Evolutionary conservation across 2,329 filamentous ascomycete genomes (phyloP).

Genomic region (Fusarium illudens): DNA sequence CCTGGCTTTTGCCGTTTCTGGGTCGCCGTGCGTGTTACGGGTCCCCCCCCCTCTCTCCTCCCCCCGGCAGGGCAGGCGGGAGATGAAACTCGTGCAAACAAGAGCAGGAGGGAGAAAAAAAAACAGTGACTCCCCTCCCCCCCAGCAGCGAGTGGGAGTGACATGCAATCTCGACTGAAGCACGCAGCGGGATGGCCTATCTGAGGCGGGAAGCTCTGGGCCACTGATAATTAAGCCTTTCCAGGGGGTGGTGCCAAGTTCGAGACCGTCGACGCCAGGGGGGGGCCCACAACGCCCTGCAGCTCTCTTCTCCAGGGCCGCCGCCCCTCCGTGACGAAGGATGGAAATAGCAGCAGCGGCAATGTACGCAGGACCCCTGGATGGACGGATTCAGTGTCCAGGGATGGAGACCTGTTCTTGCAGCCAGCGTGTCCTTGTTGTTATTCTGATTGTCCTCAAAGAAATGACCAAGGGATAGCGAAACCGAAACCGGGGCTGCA

Average conservation of each 20-base stretch:
- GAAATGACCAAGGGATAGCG: conserved; percentile 3
- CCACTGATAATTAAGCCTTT: conserved; percentile 37
- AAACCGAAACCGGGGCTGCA: conserved; percentile 10
- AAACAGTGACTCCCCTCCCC: background rate
- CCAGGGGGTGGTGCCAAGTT: conserved; percentile 23
- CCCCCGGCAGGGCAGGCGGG: background rate
- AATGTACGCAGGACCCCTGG: conserved; percentile 18
- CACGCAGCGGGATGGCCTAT: conserved; percentile 22
- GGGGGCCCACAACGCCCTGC: conserved; percentile 11
- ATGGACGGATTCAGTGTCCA: background rate
- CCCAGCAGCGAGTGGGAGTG: background rate
- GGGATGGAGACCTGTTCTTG: background rate
- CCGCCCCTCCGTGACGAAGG: background rate
- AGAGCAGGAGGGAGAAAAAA: background rate
- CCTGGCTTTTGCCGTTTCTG: conserved; percentile 11
- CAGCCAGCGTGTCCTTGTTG: background rate
- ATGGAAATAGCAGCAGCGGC: background rate
- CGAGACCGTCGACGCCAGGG: background rate
- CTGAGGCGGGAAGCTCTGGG: conserved; percentile 18
- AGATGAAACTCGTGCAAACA: conserved; percentile 7
- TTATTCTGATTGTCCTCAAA: background rate
- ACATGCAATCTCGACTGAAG: conserved; percentile 32
- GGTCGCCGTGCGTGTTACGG: background rate
- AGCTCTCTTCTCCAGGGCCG: background rate
- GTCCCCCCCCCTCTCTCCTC: background rate